Base-by-base conservation (phyloP, 495 filamentous ascomycete species). In the Penicillium lividum region DNA sequence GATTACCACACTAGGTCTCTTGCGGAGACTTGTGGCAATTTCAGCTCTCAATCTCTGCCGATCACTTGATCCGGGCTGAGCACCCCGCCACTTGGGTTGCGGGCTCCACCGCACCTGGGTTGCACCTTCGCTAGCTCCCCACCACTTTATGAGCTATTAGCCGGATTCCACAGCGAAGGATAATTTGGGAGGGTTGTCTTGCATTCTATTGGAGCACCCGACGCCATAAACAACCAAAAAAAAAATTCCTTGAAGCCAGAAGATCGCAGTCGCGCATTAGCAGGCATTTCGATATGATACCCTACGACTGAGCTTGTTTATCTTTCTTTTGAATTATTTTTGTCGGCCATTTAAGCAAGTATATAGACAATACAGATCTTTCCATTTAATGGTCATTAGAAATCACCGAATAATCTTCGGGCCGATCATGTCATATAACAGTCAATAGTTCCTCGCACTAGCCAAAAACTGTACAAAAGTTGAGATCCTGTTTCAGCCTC, bases 211-310 rank as follows among this genome's bases (percentile, higher is more conserved):
- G 59, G 54, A 65, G 59, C 62, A 57, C 27, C 55, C 56, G 50
- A 61, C 59, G 57, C 59, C 59, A 63, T 53, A 60, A 42, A 57
- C 48, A 56, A 40, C 38, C 38, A 16, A 40, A 61, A 69, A 64
- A 63, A 62, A 59, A 58, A 46, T 48, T 55, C 56, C 49, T 53
- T 62, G 58, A 68, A 64, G 62, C 68, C 66, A 60, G 62, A 68
- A 69, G 72, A 74, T 73, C 71, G 68, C 73, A 74, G 75, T 77
- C 71, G 66, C 69, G 67, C 67, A 74, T 77, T 75, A 77, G 73
- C 75, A 75, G 75, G 75, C 75, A 74, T 77, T 77, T 75, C 69
- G 72, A 75, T 75, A 75, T 78, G 75, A 78, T 78, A 78, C 75
- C 75, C 75, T 76, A 78, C 72, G 71, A 73, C 72, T 71, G 72